Percentiles rank a stretch among this genome's conserved stretches.
Conservation (phyloP, 805 yeast species). For the Candida insectalens region DNA sequence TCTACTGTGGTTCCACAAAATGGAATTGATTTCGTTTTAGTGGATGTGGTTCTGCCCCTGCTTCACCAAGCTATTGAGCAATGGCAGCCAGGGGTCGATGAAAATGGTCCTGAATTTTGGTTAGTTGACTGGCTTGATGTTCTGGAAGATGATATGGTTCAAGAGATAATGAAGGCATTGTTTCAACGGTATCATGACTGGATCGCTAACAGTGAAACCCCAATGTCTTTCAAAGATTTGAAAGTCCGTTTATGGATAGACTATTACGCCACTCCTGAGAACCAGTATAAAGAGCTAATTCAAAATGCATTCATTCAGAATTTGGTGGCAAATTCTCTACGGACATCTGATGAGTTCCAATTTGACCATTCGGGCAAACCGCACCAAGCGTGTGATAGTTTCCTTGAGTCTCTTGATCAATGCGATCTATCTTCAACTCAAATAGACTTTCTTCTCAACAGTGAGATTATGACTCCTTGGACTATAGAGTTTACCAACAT, state of each 20-base stretch:
- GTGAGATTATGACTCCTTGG: slow-evolving; percentile 14
- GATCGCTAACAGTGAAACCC: slow-evolving; percentile 6
- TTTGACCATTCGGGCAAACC: background rate
- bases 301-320: slow-evolving; percentile 40
- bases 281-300: slow-evolving; percentile 11
- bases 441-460: slow-evolving; percentile 11
- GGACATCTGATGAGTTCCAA: slow-evolving; percentile 1
- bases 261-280: slow-evolving; percentile 18
- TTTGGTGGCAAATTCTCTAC: slow-evolving; percentile 34
- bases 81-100: slow-evolving; percentile 10
- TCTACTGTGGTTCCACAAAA: slow-evolving; percentile 23
- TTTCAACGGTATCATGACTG: slow-evolving; percentile 12
- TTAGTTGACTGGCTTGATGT: slow-evolving; percentile 5
- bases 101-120: slow-evolving; percentile 9
- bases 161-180: slow-evolving; percentile 7
- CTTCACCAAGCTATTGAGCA: slow-evolving; percentile 22
- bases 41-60: slow-evolving; percentile 27
- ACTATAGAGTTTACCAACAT: slow-evolving; percentile 4
- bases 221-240: slow-evolving; percentile 4
- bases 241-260: slow-evolving; percentile 24
- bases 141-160: slow-evolving; percentile 10
- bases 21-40: slow-evolving; percentile 20
- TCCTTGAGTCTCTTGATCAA: slow-evolving; percentile 3
- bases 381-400: background rate
- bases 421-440: slow-evolving; percentile 5